A percentile compares a stretch with the other conserved stretches of the same genome.
phyloP scores from a whole-genome alignment of 208 protist genomes.

The Blechomonas ayalai region DNA sequence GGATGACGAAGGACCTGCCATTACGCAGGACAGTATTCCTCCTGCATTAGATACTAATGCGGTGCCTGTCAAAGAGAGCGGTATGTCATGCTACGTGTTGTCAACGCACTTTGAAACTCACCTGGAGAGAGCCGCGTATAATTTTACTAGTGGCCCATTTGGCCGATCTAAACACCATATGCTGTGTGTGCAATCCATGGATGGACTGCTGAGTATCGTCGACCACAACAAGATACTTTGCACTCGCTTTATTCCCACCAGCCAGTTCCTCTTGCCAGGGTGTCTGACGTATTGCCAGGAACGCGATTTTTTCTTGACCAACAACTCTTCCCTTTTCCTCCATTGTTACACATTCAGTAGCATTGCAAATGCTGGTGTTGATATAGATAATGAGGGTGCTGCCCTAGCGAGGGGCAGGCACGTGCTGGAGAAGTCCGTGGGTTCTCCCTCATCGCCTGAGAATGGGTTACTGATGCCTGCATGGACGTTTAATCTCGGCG shows the following conservation, averaged over 20 bases:
- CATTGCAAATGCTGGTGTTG: conserved; percentile 16
- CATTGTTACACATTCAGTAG: conserved; percentile 73
- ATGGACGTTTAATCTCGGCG: conserved; percentile 80
- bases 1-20: no score
- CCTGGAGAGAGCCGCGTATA: conserved; percentile 65
- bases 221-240: conserved; percentile 81
- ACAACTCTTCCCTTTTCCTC: conserved; percentile 74
- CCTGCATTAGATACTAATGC: no score
- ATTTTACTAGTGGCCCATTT: conserved; percentile 77
- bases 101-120: conserved; percentile 39
- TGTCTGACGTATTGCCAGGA: conserved; percentile 48
- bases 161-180: conserved; percentile 60
- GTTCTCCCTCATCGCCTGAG: conserved; percentile 9
- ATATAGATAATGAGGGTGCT: neutral
- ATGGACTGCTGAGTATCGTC: conserved; percentile 78
- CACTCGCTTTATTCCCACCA: conserved; percentile 52
- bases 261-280: conserved; percentile 76
- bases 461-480: conserved; percentile 11
- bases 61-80: no score
- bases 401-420: no score
- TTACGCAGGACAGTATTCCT: no score
- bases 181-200: conserved; percentile 90
- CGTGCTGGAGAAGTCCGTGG: no score
- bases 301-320: conserved; percentile 63
- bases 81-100: no score